phyloP scores from a whole-genome alignment of 805 yeast genomes.

The Yarrowia deformans region DNA sequence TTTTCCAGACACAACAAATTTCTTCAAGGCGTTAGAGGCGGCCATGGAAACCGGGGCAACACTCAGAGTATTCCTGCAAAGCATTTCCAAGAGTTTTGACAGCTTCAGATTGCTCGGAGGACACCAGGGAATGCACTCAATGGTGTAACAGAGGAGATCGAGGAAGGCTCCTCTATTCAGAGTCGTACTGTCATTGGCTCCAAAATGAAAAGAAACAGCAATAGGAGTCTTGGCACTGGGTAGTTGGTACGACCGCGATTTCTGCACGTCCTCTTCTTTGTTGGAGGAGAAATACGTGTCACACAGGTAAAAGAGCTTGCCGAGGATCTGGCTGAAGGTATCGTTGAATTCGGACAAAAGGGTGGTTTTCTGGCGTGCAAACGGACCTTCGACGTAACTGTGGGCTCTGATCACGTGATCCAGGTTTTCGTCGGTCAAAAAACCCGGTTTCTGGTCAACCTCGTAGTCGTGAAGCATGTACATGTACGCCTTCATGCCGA shows the following conservation, averaged over 20 bases:
- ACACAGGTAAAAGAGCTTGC: conserved; percentile 61
- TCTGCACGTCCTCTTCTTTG: conserved; percentile 45
- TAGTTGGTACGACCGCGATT: conserved; percentile 50
- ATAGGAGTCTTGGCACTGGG: conserved; percentile 50
- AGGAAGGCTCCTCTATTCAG: conserved; percentile 52
- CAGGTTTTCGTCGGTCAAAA: conserved; percentile 67
- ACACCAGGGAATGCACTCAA: conserved; percentile 80
- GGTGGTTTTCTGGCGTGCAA: conserved; percentile 24
- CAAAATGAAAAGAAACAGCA: conserved; percentile 52
- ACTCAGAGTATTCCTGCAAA: conserved; percentile 74
- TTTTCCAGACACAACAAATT: conserved; percentile 65
- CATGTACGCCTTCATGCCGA: conserved; percentile 75
- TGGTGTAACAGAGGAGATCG: conserved; percentile 71
- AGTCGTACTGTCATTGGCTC: conserved; percentile 48
- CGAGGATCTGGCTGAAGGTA: conserved; percentile 68
- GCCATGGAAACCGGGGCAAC: conserved; percentile 68
- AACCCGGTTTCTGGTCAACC: conserved; percentile 66
- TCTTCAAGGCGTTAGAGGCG: conserved; percentile 67
- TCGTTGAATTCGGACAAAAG: conserved; percentile 59
- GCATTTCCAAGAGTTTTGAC: conserved; percentile 71
- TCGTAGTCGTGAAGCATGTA: conserved; percentile 71
- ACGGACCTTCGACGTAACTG: conserved; percentile 23
- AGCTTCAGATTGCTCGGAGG: conserved; percentile 60
- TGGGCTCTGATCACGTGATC: conserved; percentile 5
- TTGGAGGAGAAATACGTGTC: conserved; percentile 59